Percentiles rank a stretch among this genome's conserved stretches.
Evolutionary conservation across 495 filamentous ascomycete species (phyloP).

Genomic region (Entonaema liquescens): DNA sequence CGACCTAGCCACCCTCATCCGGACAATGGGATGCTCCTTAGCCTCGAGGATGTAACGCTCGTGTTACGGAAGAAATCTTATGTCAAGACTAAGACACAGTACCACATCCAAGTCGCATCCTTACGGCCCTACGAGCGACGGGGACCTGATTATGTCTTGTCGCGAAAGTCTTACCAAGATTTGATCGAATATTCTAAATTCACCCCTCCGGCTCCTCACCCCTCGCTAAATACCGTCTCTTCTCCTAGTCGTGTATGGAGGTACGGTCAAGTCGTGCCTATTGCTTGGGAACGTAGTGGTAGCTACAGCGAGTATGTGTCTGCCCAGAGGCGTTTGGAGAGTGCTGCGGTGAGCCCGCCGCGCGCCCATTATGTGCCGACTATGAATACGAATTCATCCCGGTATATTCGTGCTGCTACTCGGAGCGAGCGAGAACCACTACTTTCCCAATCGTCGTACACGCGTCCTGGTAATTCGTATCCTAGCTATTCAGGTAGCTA

Average conservation of each 20-base stretch:
- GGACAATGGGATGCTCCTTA: constrained; percentile 44
- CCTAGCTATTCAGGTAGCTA: background rate
- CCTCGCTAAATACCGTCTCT: constrained; percentile 14
- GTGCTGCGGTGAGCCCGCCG: constrained; percentile 10
- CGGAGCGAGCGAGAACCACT: constrained; percentile 23
- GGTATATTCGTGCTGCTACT: background rate
- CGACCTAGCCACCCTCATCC: constrained; percentile 39
- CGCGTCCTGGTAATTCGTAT: constrained; percentile 8
- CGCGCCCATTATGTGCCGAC: background rate
- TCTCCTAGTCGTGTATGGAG: background rate
- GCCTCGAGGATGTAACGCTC: constrained; percentile 22
- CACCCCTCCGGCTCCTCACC: constrained; percentile 27
- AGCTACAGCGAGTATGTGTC: constrained; percentile 37
- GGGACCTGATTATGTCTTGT: constrained; percentile 32
- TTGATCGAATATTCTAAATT: constrained; percentile 31
- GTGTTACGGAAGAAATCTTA: constrained; percentile 41
- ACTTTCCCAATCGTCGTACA: background rate
- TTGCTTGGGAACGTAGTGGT: constrained; percentile 19
- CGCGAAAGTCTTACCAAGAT: constrained; percentile 28
- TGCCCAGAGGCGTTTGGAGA: constrained; percentile 16
- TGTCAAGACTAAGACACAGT: constrained; percentile 27
- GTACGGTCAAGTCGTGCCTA: background rate
- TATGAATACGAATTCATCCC: background rate
- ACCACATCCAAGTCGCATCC: constrained; percentile 10
- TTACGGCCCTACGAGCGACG: constrained; percentile 23